Percentiles rank a stretch among this genome's conserved stretches.
phyloP scores from a whole-genome alignment of 352 stramenopile species.

The Globisporangium nunn region DNA sequence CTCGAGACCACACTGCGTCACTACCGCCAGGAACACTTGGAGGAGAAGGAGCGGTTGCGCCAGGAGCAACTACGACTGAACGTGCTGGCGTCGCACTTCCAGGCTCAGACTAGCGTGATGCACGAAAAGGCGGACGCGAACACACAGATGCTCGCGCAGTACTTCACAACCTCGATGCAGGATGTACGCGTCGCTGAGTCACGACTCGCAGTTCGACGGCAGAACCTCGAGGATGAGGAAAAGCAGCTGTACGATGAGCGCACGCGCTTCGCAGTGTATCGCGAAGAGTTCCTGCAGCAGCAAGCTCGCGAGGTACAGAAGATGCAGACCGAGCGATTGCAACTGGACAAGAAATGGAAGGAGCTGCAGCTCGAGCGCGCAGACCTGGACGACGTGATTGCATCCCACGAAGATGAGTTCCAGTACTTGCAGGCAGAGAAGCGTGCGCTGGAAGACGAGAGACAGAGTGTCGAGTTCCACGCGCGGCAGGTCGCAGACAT shows the following conservation, averaged over 20 bases:
- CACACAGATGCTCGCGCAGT: slow-evolving; percentile 31
- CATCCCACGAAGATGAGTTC: slow-evolving; percentile 41
- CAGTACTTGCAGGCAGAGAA: slow-evolving; percentile 23
- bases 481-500: slow-evolving; percentile 18
- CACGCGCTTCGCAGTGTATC: slow-evolving; percentile 39
- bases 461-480: slow-evolving; percentile 11
- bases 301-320: slow-evolving; percentile 23
- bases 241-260: slow-evolving; percentile 39
- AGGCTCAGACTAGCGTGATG: slow-evolving; percentile 48
- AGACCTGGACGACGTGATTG: slow-evolving; percentile 33
- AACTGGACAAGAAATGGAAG: slow-evolving; percentile 27
- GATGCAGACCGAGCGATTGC: slow-evolving; percentile 22
- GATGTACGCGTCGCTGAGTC: slow-evolving; percentile 41
- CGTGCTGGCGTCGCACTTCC: slow-evolving; percentile 51
- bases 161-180: slow-evolving; percentile 29
- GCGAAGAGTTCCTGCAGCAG: slow-evolving; percentile 34
- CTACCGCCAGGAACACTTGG: slow-evolving; percentile 47
- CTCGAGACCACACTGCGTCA: slow-evolving; percentile 48
- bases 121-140: slow-evolving; percentile 44
- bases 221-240: slow-evolving; percentile 37
- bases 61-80: slow-evolving; percentile 63
- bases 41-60: slow-evolving; percentile 68
- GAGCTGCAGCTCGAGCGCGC: slow-evolving; percentile 30
- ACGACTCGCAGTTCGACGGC: slow-evolving; percentile 26
- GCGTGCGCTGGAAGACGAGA: slow-evolving; percentile 25